Percentiles rank a stretch among this genome's conserved stretches.
Conservation (phyloP, 352 stramenopile species). For the Pythium oligandrum region DNA sequence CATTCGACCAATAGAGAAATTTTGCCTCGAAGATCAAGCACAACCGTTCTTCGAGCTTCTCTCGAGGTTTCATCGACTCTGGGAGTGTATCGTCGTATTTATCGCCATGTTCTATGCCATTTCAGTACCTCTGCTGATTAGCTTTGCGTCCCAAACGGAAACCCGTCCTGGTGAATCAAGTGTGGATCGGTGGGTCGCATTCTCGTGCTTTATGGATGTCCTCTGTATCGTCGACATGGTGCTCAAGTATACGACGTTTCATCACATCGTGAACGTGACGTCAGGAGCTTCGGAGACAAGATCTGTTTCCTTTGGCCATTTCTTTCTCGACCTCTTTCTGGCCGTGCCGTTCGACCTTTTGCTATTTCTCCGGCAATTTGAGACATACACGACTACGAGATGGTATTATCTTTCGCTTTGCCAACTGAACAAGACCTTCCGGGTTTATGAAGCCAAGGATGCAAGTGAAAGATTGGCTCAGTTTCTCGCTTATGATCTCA, state of each 20-base stretch:
- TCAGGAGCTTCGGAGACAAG: too few relatives aligned
- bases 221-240: conserved; percentile 47
- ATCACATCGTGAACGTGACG: conserved; percentile 13
- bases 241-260: conserved; percentile 55
- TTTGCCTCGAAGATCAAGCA: conserved; percentile 3
- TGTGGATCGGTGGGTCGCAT: conserved; percentile 26
- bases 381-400: conserved; percentile 13
- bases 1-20: too few relatives aligned
- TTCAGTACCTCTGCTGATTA: conserved; percentile 52
- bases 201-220: conserved; percentile 39
- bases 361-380: conserved; percentile 35
- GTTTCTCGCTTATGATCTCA: conserved; percentile 48
- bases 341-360: conserved; percentile 47
- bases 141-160: conserved; percentile 43
- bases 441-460: conserved; percentile 40
- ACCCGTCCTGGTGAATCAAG: conserved; percentile 5
- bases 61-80: conserved; percentile 42
- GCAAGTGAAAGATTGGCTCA: conserved; percentile 48
- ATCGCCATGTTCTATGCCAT: conserved; percentile 56
- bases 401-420: conserved; percentile 59
- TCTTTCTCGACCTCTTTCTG: conserved; percentile 26
- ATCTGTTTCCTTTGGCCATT: background rate
- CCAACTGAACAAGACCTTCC: conserved; percentile 60
- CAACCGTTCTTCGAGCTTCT: conserved; percentile 56
- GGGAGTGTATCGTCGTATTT: conserved; percentile 45